These are phyloP conservation scores for Dipteronia sinensis DNA, from an alignment of 345 rosid genomes.

Conservation along the genomic window DNA sequence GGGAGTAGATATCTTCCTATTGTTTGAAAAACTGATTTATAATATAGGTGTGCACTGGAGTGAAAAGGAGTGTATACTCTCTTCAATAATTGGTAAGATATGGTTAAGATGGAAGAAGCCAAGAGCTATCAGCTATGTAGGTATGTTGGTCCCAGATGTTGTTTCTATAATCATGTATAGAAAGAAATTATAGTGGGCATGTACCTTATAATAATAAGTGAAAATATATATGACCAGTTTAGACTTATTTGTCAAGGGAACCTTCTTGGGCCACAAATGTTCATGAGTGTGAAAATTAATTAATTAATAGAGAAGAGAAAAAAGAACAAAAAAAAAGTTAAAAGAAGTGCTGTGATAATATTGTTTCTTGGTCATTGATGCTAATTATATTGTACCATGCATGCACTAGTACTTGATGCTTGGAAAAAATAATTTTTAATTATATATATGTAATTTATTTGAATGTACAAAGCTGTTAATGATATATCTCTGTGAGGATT, in stretches of 20 bases:
- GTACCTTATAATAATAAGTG: not conserved
- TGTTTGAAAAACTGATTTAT: no score
- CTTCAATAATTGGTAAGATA: not conserved
- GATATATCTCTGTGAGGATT: not conserved
- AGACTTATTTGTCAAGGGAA: slow-evolving; percentile 11
- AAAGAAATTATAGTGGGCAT: not conserved
- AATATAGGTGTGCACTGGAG: no score
- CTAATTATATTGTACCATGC: not conserved
- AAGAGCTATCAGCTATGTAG: not conserved
- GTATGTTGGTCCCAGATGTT: not conserved
- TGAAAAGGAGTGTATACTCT: no score
- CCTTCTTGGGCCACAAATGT: not conserved
- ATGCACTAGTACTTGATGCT: not conserved
- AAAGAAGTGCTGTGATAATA: not conserved
- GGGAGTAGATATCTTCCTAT: no score
- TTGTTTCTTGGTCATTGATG: not conserved
- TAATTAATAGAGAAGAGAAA: not conserved
- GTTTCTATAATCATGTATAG: not conserved
- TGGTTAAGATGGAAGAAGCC: not conserved
- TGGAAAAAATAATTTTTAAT: not conserved
- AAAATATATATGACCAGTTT: not conserved
- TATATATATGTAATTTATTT: not conserved
- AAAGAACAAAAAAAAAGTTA: not conserved
- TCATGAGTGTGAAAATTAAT: not conserved
- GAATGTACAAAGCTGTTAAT: not conserved